A percentile compares a stretch with the other conserved stretches of the same genome.
Conservation (phyloP, 116 monocot species). For the Trichopus zeylanicus region DNA sequence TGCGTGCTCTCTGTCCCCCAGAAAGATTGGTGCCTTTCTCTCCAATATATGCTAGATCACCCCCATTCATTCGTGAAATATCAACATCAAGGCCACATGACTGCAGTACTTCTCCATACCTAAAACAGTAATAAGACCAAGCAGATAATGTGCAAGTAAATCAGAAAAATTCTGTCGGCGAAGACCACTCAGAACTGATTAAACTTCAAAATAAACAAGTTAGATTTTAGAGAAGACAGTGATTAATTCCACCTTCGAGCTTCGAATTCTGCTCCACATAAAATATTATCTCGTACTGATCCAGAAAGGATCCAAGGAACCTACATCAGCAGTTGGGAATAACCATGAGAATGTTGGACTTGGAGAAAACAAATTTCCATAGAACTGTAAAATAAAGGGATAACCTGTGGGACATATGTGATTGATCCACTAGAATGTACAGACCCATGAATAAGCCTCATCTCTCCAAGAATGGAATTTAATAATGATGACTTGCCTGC, state of each 20-base stretch:
- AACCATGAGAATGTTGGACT: slow-evolving; percentile 3
- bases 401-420: slow-evolving; percentile 94
- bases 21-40: slow-evolving; percentile 94
- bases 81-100: slow-evolving; percentile 94
- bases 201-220: not conserved
- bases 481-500: slow-evolving; percentile 93
- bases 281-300: slow-evolving; percentile 80
- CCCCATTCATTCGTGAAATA: slow-evolving; percentile 70
- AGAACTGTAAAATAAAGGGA: not conserved
- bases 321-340: slow-evolving; percentile 22
- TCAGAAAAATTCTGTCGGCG: not conserved
- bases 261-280: slow-evolving; percentile 67
- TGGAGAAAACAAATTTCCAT: not conserved
- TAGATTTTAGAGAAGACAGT: not conserved
- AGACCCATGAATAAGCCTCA: slow-evolving; percentile 50
- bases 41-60: slow-evolving; percentile 65
- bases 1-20: slow-evolving; percentile 87
- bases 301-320: slow-evolving; percentile 94
- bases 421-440: slow-evolving; percentile 50
- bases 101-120: slow-evolving; percentile 73
- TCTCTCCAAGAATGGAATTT: slow-evolving; percentile 79
- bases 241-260: slow-evolving; percentile 40
- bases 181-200: not conserved
- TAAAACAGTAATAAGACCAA: slow-evolving; percentile 13
- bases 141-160: not conserved